Base-by-base conservation (phyloP, 805 yeast species). In the Jamesozyma jinghongensis region DNA sequence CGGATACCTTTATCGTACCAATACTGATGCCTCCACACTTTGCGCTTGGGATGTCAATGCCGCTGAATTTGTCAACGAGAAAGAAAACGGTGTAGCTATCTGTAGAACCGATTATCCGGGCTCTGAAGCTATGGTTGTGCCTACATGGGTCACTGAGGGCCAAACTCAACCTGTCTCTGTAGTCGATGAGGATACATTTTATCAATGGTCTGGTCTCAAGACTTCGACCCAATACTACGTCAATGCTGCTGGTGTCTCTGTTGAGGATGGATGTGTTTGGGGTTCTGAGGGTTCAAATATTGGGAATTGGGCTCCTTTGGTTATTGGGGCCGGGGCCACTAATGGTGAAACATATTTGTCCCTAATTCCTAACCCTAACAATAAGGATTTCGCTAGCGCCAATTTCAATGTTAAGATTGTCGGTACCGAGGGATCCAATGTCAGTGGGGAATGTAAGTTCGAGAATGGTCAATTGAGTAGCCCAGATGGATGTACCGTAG, bases 21-120 rank as follows among this genome's bases (percentile, higher is more conserved):
- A 85, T 77, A 56, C 78, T 33, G 68, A 71, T 64, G 49, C 75
- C 43, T 68, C 77, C 54, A 68, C 77, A 69, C 75, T 90, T 58
- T 90, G 98, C 74, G 85, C 73, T 59, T 84, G 94, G 90, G 97
- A 95, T 60, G 66, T 59, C 29, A 70, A 77, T 41, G 63, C 80
- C 39, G 94, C 94, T 37, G 59, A 65, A 40, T 88, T 83, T 52
- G 81, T 71, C 44, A 76, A 78, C 54, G 70, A 83, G 53, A 66
- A 85, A 44, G 58, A 63, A 50, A 61, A 81, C 45, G 72, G 73
- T 40, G 87, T 90, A 54, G 90, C 97, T 45, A 68, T 92, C 57
- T 92, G 98, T 75, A 84, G 97, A 73, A 90, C 98, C 47, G 98
- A 90, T 66, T 90, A 90, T 77, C 98, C 98, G 60, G 98, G 98